Conservation (phyloP, 2,329 filamentous ascomycete genomes). For the Claviceps pusilla region DNA sequence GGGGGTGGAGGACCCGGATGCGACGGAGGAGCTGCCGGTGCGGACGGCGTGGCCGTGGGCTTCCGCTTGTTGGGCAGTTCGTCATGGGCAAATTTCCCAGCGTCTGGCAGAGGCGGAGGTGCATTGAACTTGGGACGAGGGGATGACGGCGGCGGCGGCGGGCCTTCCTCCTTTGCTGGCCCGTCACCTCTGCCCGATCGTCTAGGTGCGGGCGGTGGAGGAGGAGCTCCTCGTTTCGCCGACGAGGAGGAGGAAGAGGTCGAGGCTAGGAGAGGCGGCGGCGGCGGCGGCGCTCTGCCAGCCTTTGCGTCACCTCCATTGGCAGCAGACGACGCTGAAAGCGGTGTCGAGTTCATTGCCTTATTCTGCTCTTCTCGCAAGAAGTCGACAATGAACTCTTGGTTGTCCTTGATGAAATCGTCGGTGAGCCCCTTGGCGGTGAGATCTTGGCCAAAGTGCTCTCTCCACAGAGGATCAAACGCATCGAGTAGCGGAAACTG, state of each 20-base stretch:
- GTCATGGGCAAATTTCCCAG: conserved; percentile 66
- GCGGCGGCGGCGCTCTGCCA: conserved; percentile 20
- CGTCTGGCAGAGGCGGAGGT: conserved; percentile 77
- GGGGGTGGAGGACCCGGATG: conserved; percentile 21
- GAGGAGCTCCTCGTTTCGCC: conserved; percentile 13
- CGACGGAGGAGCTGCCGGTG: not conserved
- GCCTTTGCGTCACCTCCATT: conserved; percentile 19
- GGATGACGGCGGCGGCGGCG: conserved; percentile 40
- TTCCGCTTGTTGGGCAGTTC: conserved; percentile 17
- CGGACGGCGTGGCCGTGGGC: conserved; percentile 7
- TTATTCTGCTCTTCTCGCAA: conserved; percentile 41
- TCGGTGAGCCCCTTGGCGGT: conserved; percentile 48
- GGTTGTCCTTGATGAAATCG: conserved; percentile 52
- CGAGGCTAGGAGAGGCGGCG: conserved; percentile 14
- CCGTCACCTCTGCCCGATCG: conserved; percentile 41
- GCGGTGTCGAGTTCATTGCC: conserved; percentile 10
- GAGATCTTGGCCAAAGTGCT: conserved; percentile 50
- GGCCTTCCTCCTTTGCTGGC: conserved; percentile 57
- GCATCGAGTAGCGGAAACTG: conserved; percentile 48
- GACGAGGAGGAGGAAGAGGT: conserved; percentile 2
- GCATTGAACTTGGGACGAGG: conserved; percentile 61
- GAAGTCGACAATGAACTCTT: conserved; percentile 54
- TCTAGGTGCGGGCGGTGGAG: conserved; percentile 34
- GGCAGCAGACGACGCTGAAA: conserved; percentile 14
- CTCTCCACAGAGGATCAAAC: conserved; percentile 50